phyloP scores from a whole-genome alignment of 345 rosid genomes.

The Balakata baccata region DNA sequence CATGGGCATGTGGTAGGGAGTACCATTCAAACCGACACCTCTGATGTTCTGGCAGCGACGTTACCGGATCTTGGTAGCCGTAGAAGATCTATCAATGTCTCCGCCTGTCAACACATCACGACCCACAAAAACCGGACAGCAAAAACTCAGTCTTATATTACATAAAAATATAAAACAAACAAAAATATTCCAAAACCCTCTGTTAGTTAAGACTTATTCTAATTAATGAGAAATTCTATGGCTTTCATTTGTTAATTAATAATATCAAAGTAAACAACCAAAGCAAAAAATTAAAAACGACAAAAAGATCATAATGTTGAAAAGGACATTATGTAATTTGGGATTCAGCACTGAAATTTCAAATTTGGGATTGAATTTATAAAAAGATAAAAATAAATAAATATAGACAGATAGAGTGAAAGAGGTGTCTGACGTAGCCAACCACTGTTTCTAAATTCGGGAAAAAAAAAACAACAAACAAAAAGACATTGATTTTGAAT shows the following conservation, averaged over 20 bases:
- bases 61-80: slow-evolving; percentile 88
- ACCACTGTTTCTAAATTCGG: background rate
- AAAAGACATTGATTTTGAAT: slow-evolving; percentile 10
- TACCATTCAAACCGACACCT: slow-evolving; percentile 35
- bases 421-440: slow-evolving; percentile 37
- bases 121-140: slow-evolving; percentile 30
- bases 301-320: too few species aligned
- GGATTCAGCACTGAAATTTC: too few species aligned
- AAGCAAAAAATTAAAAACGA: background rate
- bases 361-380: background rate
- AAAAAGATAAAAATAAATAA: too few species aligned
- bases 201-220: background rate
- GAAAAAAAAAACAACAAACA: slow-evolving; percentile 5
- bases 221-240: background rate
- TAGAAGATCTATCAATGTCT: slow-evolving; percentile 64
- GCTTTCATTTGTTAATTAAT: background rate
- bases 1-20: slow-evolving; percentile 25
- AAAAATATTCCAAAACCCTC: background rate
- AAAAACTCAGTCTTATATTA: slow-evolving; percentile 11
- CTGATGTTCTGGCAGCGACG: slow-evolving; percentile 49
- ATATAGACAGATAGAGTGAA: background rate
- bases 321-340: too few species aligned
- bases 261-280: background rate
- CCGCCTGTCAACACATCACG: slow-evolving; percentile 55
- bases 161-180: background rate